A percentile compares a stretch with the other conserved stretches of the same genome.
These are phyloP conservation scores for Pachyrhizus erosus DNA, from an alignment of 306 rosid species.

Conservation along the genomic window DNA sequence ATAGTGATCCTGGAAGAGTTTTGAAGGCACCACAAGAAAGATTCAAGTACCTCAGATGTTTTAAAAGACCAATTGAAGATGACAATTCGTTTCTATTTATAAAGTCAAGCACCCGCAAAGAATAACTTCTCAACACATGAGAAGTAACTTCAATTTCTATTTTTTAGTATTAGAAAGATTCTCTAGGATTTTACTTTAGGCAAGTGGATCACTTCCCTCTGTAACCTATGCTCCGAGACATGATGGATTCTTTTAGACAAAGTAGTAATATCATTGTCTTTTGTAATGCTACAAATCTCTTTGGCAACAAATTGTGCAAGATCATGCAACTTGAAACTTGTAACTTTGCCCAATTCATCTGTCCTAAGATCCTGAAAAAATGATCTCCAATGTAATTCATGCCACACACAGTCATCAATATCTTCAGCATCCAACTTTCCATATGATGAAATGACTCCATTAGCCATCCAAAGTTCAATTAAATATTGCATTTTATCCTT, in stretches of 20 bases:
- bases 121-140: neutral
- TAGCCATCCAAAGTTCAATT: slow-evolving; percentile 34
- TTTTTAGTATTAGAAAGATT: no score
- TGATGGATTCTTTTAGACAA: neutral
- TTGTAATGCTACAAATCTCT: neutral
- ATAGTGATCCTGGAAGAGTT: slow-evolving; percentile 9
- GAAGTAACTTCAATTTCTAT: no score
- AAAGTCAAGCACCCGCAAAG: neutral
- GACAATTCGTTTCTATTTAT: neutral
- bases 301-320: slow-evolving; percentile 28
- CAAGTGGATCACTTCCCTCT: no score
- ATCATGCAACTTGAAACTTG: slow-evolving; percentile 32
- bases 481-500: neutral
- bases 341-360: neutral
- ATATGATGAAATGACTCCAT: slow-evolving; percentile 25
- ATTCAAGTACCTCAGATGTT: slow-evolving; percentile 36
- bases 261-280: neutral
- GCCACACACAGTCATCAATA: slow-evolving; percentile 28
- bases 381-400: slow-evolving; percentile 38
- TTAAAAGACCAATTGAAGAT: neutral
- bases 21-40: neutral
- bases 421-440: slow-evolving; percentile 12
- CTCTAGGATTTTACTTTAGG: neutral
- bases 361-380: slow-evolving; percentile 32
- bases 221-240: neutral